phyloP scores from a whole-genome alignment of 225 moss, liverwort and hornwort species.

The Polytrichum formosum region DNA sequence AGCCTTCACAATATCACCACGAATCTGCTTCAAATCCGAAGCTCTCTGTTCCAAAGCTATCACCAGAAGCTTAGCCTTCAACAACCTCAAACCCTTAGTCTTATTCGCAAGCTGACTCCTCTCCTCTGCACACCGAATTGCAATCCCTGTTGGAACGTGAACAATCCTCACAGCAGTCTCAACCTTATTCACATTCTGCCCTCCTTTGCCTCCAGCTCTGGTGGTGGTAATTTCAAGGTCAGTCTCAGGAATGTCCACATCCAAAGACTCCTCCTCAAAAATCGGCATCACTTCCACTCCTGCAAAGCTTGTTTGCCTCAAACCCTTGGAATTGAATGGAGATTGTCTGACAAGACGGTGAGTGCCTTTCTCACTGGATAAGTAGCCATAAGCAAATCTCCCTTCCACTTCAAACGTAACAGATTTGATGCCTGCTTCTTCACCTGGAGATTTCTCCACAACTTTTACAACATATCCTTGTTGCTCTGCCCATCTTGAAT shows the following conservation, averaged over 20 bases:
- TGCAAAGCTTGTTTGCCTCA: conserved; percentile 98
- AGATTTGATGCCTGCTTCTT: conserved; percentile 98
- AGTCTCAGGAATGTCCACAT: conserved; percentile 76
- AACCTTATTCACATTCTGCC: conserved; percentile 98
- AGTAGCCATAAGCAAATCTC: conserved; percentile 85
- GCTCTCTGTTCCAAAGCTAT: conserved; percentile 90
- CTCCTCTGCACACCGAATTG: conserved; percentile 93
- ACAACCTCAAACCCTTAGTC: conserved; percentile 74
- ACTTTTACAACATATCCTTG: conserved; percentile 67
- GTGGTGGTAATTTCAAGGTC: conserved; percentile 88
- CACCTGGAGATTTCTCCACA: conserved; percentile 79
- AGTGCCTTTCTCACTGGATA: conserved; percentile 91
- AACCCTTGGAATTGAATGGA: conserved; percentile 92
- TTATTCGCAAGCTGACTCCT: conserved; percentile 89
- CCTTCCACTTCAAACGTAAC: conserved; percentile 86
- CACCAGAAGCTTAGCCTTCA: conserved; percentile 93
- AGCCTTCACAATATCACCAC: conserved; percentile 92
- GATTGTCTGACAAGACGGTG: conserved; percentile 97
- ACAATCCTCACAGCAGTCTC: conserved; percentile 96
- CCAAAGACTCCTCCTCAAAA: conserved; percentile 80
- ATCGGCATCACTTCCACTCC: conserved; percentile 97
- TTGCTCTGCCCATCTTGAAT: conserved; percentile 86
- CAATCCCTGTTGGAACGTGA: conserved; percentile 89
- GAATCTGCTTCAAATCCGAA: conserved; percentile 77
- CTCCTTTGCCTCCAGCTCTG: conserved; percentile 95